Percentiles rank a stretch among this genome's conserved stretches.
phyloP scores from a whole-genome alignment of 2,329 filamentous ascomycete genomes.

The Mycosphaerella arachidis region DNA sequence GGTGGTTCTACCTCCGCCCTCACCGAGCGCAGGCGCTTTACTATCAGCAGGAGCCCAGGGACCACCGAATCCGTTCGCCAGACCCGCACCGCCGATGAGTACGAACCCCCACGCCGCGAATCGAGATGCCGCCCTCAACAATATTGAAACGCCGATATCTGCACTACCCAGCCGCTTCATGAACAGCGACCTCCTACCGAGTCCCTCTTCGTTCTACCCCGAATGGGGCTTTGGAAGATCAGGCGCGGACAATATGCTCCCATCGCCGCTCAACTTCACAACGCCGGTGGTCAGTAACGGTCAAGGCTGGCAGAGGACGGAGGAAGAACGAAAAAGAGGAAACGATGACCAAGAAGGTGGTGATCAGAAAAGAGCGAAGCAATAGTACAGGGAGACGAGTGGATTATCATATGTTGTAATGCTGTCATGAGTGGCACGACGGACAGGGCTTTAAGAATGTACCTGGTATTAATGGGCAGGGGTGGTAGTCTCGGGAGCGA shows the following conservation, averaged over 20 bases:
- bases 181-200: constrained; percentile 79
- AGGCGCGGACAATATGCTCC: constrained; percentile 66
- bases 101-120: constrained; percentile 38
- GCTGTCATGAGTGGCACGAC: neutral
- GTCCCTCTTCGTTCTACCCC: constrained; percentile 85
- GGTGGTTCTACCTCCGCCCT: constrained; percentile 86
- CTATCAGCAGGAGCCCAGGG: constrained; percentile 87
- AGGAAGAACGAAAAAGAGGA: constrained; percentile 29
- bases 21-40: constrained; percentile 78
- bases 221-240: constrained; percentile 73
- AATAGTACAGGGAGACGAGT: neutral
- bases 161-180: constrained; percentile 89
- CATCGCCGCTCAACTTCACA: constrained; percentile 87
- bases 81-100: constrained; percentile 70
- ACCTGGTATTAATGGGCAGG: neutral
- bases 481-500: neutral
- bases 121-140: constrained; percentile 36
- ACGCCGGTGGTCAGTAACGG: constrained; percentile 60
- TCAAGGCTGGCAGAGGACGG: constrained; percentile 40
- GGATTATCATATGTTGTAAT: neutral
- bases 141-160: constrained; percentile 81
- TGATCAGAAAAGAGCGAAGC: constrained; percentile 23
- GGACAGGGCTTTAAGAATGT: too few species aligned
- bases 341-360: constrained; percentile 24
- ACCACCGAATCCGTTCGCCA: constrained; percentile 91